Evolutionary conservation across 129 eudicot genomes (phyloP).

Genomic region (sunflower (Helianthus annuus)): DNA sequence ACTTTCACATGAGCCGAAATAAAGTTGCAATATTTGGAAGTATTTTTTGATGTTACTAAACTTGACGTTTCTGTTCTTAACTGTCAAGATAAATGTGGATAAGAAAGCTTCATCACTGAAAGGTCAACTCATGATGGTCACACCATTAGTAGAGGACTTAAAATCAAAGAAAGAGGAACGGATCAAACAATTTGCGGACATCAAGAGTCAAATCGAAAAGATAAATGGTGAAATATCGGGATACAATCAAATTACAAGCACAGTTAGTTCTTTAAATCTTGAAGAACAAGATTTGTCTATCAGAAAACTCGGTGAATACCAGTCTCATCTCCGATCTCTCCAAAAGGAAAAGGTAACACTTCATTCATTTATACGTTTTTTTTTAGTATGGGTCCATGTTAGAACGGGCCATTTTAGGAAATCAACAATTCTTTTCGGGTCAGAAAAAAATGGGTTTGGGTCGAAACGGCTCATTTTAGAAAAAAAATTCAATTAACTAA

Average conservation of each 20-base stretch:
- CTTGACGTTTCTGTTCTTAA: conserved; percentile 3
- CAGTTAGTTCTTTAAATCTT: conserved; percentile 37
- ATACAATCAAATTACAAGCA: conserved; percentile 37
- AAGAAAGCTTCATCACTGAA: conserved; percentile 61
- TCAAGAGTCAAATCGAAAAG: conserved; percentile 65
- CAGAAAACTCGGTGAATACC: conserved; percentile 67
- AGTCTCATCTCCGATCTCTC: conserved; percentile 52
- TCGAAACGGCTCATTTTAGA: not conserved
- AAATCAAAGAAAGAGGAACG: conserved; percentile 60
- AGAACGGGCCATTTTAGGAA: not conserved
- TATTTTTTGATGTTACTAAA: conserved; percentile 7
- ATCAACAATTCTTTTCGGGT: not conserved
- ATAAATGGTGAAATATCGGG: conserved; percentile 63
- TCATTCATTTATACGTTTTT: conserved; percentile 6
- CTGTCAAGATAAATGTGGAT: conserved; percentile 48
- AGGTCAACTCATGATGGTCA: conserved; percentile 62
- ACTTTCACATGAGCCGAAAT: conserved; percentile 1
- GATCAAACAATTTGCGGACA: conserved; percentile 63
- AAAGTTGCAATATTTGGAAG: conserved; percentile 11
- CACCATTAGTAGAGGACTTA: conserved; percentile 63
- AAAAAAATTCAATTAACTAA: not conserved
- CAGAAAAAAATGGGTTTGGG: not conserved
- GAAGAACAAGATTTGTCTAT: conserved; percentile 72
- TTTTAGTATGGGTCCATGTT: not conserved
- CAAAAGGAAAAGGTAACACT: conserved; percentile 74